Percentiles rank a stretch among this genome's conserved stretches.
Conservation (phyloP, 2,329 filamentous ascomycete species). For the Plectosphaerella plurivora region DNA sequence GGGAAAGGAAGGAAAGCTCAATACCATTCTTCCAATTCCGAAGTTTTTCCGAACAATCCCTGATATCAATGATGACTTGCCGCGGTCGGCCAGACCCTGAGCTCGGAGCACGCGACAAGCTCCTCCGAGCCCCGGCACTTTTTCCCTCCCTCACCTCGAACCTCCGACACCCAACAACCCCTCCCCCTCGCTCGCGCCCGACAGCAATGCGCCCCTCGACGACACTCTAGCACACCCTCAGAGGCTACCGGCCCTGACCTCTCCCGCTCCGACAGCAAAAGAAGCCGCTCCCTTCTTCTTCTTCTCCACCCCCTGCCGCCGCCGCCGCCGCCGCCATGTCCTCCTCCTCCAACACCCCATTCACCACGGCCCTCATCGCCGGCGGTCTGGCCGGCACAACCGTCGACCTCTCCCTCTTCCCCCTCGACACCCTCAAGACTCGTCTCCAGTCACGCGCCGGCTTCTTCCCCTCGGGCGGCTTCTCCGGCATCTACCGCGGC, state of each 20-base stretch:
- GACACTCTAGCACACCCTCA: too few relatives aligned
- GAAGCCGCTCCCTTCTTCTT: neutral
- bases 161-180: slow-evolving; percentile 1
- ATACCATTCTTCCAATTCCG: neutral
- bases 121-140: too few relatives aligned
- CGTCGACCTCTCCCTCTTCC: slow-evolving; percentile 94
- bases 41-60: too few relatives aligned
- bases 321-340: slow-evolving; percentile 1
- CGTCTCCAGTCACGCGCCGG: slow-evolving; percentile 79
- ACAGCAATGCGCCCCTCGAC: too few relatives aligned
- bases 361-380: slow-evolving; percentile 64
- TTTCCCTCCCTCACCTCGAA: neutral
- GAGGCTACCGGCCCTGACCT: too few relatives aligned
- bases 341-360: slow-evolving; percentile 22
- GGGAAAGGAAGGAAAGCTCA: neutral
- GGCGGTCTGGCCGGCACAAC: slow-evolving; percentile 91
- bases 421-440: slow-evolving; percentile 97
- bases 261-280: neutral
- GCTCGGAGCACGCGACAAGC: too few relatives aligned
- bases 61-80: too few relatives aligned
- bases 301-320: too few relatives aligned
- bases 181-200: neutral
- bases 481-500: slow-evolving; percentile 88
- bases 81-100: too few relatives aligned
- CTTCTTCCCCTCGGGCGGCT: slow-evolving; percentile 80